A percentile compares a stretch with the other conserved stretches of the same genome.
phyloP scores from a whole-genome alignment of 148 eudicot species.

The Diospyros kaki region DNA sequence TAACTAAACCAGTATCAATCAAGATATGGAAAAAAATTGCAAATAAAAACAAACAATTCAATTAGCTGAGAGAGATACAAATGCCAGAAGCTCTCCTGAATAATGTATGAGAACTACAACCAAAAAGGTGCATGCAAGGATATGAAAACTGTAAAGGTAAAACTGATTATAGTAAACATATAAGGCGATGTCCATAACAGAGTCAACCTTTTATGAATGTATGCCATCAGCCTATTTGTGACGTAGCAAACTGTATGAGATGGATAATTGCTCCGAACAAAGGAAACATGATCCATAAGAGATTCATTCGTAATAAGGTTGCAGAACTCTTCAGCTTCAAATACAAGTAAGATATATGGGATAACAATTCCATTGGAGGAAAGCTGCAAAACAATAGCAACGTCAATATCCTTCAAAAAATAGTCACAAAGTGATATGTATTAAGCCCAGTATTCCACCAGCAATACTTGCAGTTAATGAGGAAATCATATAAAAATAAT shows the following conservation, averaged over 20 bases:
- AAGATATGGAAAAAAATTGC: background rate
- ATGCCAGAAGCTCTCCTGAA: background rate
- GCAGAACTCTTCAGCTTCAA: conserved; percentile 90
- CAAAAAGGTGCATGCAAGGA: background rate
- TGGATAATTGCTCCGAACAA: conserved; percentile 65
- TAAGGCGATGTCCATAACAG: background rate
- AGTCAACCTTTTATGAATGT: conserved; percentile 73
- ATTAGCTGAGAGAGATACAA: background rate
- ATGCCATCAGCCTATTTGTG: conserved; percentile 73
- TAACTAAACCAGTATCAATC: background rate
- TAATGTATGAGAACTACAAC: background rate
- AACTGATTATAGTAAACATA: background rate
- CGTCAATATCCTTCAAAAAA: conserved; percentile 1
- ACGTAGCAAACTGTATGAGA: conserved; percentile 76
- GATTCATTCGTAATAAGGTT: conserved; percentile 52
- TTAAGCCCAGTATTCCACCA: background rate
- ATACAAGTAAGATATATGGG: conserved; percentile 63
- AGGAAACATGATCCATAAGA: conserved; percentile 50
- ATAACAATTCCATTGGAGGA: conserved; percentile 36
- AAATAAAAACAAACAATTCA: background rate
- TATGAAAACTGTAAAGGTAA: background rate
- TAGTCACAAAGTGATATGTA: background rate
- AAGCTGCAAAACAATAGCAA: conserved; percentile 39
- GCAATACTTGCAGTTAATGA: too few relatives aligned
- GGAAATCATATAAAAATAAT: too few relatives aligned